phyloP scores from a whole-genome alignment of 176 grass and related monocot species.

The Zoysia pacifica region DNA sequence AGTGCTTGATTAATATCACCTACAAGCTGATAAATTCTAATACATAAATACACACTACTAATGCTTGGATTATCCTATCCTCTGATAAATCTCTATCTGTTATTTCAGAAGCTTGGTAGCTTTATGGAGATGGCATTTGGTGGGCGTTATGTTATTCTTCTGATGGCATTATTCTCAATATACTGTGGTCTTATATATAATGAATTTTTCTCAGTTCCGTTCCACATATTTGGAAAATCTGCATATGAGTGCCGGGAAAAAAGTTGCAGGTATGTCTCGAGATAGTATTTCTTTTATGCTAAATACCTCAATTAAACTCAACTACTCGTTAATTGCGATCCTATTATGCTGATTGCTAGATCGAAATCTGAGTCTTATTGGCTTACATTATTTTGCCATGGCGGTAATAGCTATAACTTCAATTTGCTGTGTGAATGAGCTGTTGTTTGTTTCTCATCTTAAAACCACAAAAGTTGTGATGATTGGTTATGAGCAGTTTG shows the following conservation, averaged over 20 bases:
- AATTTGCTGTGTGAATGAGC: not conserved
- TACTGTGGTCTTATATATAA: conserved; percentile 99
- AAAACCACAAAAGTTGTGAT: not conserved
- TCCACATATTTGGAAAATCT: conserved; percentile 97
- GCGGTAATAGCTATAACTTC: not conserved
- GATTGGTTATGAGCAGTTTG: not conserved
- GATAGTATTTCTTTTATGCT: conserved; percentile 14
- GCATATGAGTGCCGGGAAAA: conserved; percentile 82
- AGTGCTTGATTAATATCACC: not conserved
- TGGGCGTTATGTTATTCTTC: conserved; percentile 93
- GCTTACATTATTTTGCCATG: not conserved
- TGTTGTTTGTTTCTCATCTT: not conserved
- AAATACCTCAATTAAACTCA: conserved; percentile 4
- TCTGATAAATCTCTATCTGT: not conserved
- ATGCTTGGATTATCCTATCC: not conserved
- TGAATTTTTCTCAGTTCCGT: conserved; percentile 97
- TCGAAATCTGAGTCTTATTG: not conserved
- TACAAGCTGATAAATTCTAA: not conserved
- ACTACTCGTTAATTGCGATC: not conserved
- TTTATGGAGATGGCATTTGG: conserved; percentile 99
- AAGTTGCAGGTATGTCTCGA: conserved; percentile 71
- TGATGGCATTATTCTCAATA: conserved; percentile 99
- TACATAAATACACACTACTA: not conserved
- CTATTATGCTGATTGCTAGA: not conserved
- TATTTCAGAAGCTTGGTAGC: conserved; percentile 89